A percentile compares a stretch with the other conserved stretches of the same genome.
phyloP scores from a whole-genome alignment of 2,329 filamentous ascomycete genomes.

The Diaporthe capsici region DNA sequence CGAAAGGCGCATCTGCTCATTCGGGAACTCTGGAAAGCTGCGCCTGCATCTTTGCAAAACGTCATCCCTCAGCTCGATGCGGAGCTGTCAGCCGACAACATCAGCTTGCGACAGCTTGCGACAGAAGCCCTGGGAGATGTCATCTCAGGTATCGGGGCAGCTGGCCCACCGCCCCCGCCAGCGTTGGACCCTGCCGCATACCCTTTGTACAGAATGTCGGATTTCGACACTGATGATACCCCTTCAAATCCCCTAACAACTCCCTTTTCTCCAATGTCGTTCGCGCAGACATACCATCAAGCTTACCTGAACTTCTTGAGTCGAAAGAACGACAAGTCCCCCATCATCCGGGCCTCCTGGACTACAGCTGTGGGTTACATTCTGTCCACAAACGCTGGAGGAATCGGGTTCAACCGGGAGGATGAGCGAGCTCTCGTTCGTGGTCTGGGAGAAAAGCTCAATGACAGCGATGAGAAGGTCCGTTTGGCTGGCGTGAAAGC shows the following conservation, averaged over 20 bases:
- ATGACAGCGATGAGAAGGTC: conserved; percentile 92
- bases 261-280: conserved; percentile 89
- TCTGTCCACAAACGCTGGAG: conserved; percentile 89
- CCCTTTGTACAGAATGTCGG: conserved; percentile 78
- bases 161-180: conserved; percentile 82
- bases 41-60: conserved; percentile 88
- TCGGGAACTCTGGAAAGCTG: conserved; percentile 93
- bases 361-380: conserved; percentile 87
- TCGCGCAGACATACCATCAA: conserved; percentile 82
- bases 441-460: conserved; percentile 83
- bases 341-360: conserved; percentile 88
- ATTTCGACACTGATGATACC: conserved; percentile 65
- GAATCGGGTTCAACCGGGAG: conserved; percentile 86
- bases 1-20: conserved; percentile 91
- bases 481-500: conserved; percentile 90
- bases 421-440: conserved; percentile 84
- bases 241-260: conserved; percentile 79
- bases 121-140: conserved; percentile 97
- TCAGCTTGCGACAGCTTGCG: conserved; percentile 86
- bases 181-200: conserved; percentile 86
- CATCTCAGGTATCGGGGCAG: conserved; percentile 92
- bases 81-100: conserved; percentile 90
- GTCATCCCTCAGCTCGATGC: conserved; percentile 95
- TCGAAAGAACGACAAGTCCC: conserved; percentile 87
- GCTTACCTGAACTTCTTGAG: conserved; percentile 89